These are phyloP conservation scores for Afroboletus lepidellus DNA, from an alignment of 1,284 basidiomycete genomes.

Conservation along the genomic window DNA sequence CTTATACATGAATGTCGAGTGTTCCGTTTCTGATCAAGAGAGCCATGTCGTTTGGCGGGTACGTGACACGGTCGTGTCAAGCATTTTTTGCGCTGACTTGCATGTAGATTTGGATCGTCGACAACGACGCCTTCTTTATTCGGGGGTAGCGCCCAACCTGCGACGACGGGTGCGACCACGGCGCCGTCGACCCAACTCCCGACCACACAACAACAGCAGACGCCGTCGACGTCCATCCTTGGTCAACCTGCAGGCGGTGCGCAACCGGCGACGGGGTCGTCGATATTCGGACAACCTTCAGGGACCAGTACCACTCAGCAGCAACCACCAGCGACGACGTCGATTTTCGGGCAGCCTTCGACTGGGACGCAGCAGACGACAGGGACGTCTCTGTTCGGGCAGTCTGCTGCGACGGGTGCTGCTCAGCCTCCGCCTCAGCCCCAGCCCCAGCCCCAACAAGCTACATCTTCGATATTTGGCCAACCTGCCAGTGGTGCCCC, in stretches of 20 bases:
- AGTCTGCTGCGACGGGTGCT: not conserved
- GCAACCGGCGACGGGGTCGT: conserved; percentile 21
- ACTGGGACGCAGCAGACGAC: conserved; percentile 12
- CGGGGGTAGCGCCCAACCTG: conserved; percentile 27
- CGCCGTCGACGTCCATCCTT: conserved; percentile 17
- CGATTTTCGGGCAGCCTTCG: conserved; percentile 24
- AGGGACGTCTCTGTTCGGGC: not conserved
- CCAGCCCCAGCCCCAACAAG: not conserved
- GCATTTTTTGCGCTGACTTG: conserved; percentile 9
- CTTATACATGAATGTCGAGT: not conserved
- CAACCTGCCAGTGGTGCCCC: conserved; percentile 13
- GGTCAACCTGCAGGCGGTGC: conserved; percentile 17
- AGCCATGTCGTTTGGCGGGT: conserved; percentile 10
- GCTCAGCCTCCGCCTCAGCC: too few relatives aligned
- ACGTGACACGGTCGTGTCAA: not conserved
- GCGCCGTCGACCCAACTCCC: conserved; percentile 31
- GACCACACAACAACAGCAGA: conserved; percentile 21
- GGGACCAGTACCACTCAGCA: conserved; percentile 3
- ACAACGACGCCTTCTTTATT: conserved; percentile 30
- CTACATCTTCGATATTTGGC: conserved; percentile 17
- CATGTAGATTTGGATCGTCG: conserved; percentile 17
- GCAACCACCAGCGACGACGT: conserved; percentile 12
- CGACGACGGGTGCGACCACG: conserved; percentile 13
- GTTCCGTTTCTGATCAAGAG: not conserved
- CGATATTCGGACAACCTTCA: conserved; percentile 35